Percentiles rank a stretch among this genome's conserved stretches.
These are phyloP conservation scores for Mrakia blollopis DNA, from an alignment of 768 basidiomycete genomes.

Conservation along the genomic window DNA sequence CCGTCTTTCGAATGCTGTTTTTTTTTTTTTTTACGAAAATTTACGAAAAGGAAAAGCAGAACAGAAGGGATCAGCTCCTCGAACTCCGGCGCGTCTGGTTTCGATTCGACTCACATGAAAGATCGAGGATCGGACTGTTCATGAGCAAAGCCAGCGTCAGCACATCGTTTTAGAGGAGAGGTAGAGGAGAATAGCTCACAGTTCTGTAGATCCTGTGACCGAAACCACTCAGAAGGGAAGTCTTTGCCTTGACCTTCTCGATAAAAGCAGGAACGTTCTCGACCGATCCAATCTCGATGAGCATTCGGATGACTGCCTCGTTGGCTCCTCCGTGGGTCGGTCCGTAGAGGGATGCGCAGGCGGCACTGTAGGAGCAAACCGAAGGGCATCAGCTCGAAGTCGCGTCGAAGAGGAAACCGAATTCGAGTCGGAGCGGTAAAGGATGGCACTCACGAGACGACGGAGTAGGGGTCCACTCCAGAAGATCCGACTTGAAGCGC, in stretches of 20 bases:
- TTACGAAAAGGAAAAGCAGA: not conserved
- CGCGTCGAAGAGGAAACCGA: too few species aligned
- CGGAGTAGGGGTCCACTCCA: conserved; percentile 83
- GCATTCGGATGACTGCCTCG: conserved; percentile 81
- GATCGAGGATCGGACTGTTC: conserved; percentile 79
- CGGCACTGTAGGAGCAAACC: conserved; percentile 53
- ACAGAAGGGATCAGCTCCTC: not conserved
- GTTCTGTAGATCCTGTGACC: conserved; percentile 64
- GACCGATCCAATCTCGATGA: conserved; percentile 76
- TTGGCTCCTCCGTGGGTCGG: conserved; percentile 52
- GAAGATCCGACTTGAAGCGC: conserved; percentile 84
- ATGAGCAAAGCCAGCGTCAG: not conserved
- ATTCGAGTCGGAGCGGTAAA: not conserved
- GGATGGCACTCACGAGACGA: conserved; percentile 59
- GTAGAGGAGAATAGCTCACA: conserved; percentile 35
- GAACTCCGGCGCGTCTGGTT: too few species aligned
- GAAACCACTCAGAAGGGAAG: conserved; percentile 57
- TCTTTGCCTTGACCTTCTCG: conserved; percentile 78
- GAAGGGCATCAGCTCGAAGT: not conserved
- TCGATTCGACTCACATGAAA: not conserved
- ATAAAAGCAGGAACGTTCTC: conserved; percentile 79
- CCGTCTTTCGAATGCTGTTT: conserved; percentile 69
- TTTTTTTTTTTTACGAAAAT: too few species aligned
- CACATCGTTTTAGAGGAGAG: not conserved
- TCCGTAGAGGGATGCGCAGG: conserved; percentile 74